Conservation (phyloP, 257 asterid species). For the Nyctanthes arbortristis region DNA sequence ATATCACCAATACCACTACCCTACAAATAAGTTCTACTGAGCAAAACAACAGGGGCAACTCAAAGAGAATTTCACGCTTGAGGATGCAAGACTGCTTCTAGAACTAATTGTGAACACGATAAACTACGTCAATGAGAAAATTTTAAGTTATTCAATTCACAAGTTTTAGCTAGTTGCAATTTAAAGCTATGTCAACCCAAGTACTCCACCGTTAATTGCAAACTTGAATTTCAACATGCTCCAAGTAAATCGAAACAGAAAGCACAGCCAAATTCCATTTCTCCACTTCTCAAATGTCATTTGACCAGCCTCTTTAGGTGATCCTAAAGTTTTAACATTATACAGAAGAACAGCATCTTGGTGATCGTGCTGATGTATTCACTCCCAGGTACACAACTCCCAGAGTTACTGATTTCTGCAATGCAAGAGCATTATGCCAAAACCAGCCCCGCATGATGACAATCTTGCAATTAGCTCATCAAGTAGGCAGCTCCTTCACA, state of each 20-base stretch:
- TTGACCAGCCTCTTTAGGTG: not conserved
- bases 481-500: not conserved
- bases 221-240: not conserved
- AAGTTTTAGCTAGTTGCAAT: not conserved
- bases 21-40: conserved; percentile 22
- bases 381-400: not conserved
- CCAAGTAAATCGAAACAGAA: not conserved
- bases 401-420: not conserved
- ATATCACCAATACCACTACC: conserved; percentile 25
- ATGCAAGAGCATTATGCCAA: not conserved
- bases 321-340: not conserved
- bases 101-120: not conserved
- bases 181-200: not conserved
- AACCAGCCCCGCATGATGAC: not conserved
- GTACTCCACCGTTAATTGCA: not conserved
- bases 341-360: not conserved
- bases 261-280: not conserved
- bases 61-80: conserved; percentile 1
- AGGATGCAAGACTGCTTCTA: not conserved
- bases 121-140: not conserved
- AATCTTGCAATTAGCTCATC: not conserved
- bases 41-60: conserved; percentile 18
- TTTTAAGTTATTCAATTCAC: not conserved
- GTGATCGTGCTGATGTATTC: not conserved
- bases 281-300: not conserved